phyloP scores from a whole-genome alignment of 2,329 filamentous ascomycete genomes.

The Penicillium corylophilum region DNA sequence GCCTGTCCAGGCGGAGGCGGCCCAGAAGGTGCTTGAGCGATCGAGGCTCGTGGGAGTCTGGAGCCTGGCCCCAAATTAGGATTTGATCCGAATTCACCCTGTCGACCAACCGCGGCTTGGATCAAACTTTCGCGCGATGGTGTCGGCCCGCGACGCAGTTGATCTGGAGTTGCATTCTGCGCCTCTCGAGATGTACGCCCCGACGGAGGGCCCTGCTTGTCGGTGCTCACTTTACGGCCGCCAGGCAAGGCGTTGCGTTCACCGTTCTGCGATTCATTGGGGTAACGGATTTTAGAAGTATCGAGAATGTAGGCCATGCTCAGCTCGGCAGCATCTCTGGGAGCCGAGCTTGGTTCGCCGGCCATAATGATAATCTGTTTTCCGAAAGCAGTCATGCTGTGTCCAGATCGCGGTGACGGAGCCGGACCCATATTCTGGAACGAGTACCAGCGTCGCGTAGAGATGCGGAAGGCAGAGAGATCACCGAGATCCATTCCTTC shows the following conservation, averaged over 20 bases:
- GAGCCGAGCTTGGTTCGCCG: conserved; percentile 88
- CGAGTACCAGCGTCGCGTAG: conserved; percentile 92
- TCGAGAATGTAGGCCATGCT: conserved; percentile 89
- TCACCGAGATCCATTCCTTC: conserved; percentile 91
- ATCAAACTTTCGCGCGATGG: conserved; percentile 47
- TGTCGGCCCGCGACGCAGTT: conserved; percentile 37
- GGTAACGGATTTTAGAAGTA: conserved; percentile 94
- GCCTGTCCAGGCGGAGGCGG: conserved; percentile 65
- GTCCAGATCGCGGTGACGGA: conserved; percentile 87
- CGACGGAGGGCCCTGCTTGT: conserved; percentile 42
- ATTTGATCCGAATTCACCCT: conserved; percentile 31
- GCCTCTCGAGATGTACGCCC: conserved; percentile 46
- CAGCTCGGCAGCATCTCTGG: conserved; percentile 77
- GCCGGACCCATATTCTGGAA: conserved; percentile 99
- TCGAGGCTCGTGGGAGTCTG: conserved; percentile 59
- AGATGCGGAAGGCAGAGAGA: conserved; percentile 79
- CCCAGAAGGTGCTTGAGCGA: conserved; percentile 60
- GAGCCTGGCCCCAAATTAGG: conserved; percentile 47
- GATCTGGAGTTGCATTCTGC: conserved; percentile 38
- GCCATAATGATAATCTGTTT: conserved; percentile 91
- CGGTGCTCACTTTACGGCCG: conserved; percentile 44
- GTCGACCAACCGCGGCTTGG: conserved; percentile 24
- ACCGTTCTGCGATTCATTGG: conserved; percentile 63
- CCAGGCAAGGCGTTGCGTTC: conserved; percentile 42
- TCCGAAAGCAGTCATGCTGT: conserved; percentile 94